Conservation (phyloP, 2,329 filamentous ascomycete genomes). For the Chaetomiaceae sp. region DNA sequence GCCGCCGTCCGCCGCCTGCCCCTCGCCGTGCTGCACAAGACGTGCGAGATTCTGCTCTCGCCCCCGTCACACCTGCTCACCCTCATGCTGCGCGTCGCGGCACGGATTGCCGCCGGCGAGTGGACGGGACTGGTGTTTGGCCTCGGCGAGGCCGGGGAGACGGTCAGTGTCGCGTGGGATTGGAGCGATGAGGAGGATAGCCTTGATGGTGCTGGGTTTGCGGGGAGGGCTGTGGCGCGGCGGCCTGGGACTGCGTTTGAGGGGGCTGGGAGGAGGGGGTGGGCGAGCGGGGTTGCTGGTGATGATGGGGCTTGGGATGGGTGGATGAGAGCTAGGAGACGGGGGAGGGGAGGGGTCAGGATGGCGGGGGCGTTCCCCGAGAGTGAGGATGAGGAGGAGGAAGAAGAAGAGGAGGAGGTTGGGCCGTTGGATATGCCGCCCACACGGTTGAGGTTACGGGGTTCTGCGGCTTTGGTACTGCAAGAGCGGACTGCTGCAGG, state of each 20-base stretch:
- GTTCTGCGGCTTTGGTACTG: neutral
- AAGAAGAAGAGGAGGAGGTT: conserved; percentile 14
- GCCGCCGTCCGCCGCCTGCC: conserved; percentile 48
- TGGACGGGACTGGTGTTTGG: conserved; percentile 56
- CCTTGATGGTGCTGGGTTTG: too few species aligned
- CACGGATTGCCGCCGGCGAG: conserved; percentile 61
- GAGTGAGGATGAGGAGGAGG: conserved; percentile 11
- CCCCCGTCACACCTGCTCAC: conserved; percentile 74
- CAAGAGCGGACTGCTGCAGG: too few species aligned
- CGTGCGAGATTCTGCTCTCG: conserved; percentile 67
- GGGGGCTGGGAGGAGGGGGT: neutral
- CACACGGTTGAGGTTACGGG: neutral
- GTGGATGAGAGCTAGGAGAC: conserved; percentile 1
- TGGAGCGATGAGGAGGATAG: conserved; percentile 27
- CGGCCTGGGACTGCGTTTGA: neutral
- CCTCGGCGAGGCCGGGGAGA: conserved; percentile 46
- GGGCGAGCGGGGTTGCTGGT: neutral
- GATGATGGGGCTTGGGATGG: neutral
- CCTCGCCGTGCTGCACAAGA: conserved; percentile 66
- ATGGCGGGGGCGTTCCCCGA: conserved; percentile 27
- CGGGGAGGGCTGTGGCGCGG: neutral
- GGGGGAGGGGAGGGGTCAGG: conserved; percentile 17
- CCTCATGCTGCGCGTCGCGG: conserved; percentile 75
- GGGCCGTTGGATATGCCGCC: conserved; percentile 4
- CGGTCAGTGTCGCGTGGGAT: conserved; percentile 55